Conservation (phyloP, 805 yeast species). For the Lipomyces sp. region DNA sequence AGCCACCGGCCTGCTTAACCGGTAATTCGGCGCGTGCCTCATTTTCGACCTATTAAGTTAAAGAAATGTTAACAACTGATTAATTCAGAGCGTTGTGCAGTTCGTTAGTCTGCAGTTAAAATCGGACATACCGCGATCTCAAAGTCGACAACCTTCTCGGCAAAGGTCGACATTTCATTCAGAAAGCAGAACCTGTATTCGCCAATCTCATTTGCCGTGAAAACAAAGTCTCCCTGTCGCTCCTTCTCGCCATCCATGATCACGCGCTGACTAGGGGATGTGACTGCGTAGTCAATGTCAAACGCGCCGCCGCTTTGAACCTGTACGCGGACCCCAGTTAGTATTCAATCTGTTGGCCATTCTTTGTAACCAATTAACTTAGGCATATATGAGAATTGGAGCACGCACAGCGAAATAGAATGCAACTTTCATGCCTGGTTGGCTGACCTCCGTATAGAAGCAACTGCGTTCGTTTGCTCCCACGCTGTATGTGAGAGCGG, state of each 20-base stretch:
- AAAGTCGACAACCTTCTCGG: conserved; percentile 83
- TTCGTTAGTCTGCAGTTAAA: not conserved
- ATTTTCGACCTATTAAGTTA: conserved; percentile 42
- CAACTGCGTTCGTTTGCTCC: conserved; percentile 79
- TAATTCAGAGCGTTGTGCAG: not conserved
- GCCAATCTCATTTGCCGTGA: conserved; percentile 67
- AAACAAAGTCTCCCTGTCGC: conserved; percentile 79
- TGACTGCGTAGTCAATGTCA: conserved; percentile 70
- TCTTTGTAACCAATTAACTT: not conserved
- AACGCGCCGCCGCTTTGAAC: conserved; percentile 77
- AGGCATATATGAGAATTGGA: not conserved
- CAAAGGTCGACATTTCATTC: conserved; percentile 78
- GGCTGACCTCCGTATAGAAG: conserved; percentile 69
- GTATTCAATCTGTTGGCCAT: not conserved
- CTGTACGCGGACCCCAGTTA: conserved; percentile 14
- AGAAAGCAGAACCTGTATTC: conserved; percentile 88
- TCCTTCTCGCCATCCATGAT: conserved; percentile 62
- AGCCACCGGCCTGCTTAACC: conserved; percentile 37
- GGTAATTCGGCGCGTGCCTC: conserved; percentile 68
- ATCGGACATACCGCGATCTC: conserved; percentile 60
- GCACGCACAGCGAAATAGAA: conserved; percentile 70
- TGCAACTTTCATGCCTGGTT: conserved; percentile 63
- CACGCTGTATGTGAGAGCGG: conserved; percentile 68
- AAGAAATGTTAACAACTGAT: not conserved
- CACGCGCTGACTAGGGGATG: conserved; percentile 60